These are phyloP conservation scores for Aspergillus pseudoviridinutans DNA, from an alignment of 2,329 filamentous ascomycete species.

Conservation along the genomic window DNA sequence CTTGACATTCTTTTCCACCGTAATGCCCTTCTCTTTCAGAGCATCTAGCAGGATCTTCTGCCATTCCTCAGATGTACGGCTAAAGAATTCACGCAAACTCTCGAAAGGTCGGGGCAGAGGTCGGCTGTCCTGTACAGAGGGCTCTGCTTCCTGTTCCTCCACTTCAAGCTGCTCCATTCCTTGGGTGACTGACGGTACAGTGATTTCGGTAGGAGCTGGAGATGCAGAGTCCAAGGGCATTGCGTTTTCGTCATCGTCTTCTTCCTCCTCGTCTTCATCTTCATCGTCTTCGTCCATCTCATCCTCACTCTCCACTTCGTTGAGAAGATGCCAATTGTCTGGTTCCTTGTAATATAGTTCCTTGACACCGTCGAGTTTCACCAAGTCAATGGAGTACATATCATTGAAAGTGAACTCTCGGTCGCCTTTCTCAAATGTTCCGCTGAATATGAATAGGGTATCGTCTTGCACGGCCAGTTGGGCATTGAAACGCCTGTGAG, in stretches of 20 bases:
- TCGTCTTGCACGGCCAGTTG: conserved; percentile 89
- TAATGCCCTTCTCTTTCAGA: conserved; percentile 62
- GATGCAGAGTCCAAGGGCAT: conserved; percentile 37
- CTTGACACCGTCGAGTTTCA: conserved; percentile 88
- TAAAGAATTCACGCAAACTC: conserved; percentile 85
- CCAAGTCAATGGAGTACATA: conserved; percentile 87
- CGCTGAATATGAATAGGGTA: conserved; percentile 87
- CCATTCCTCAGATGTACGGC: conserved; percentile 82
- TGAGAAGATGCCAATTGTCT: conserved; percentile 73
- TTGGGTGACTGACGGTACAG: conserved; percentile 32
- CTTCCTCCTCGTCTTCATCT: conserved; percentile 41
- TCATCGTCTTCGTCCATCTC: conserved; percentile 43
- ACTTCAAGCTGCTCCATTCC: conserved; percentile 37
- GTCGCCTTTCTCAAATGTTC: conserved; percentile 92
- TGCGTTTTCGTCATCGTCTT: conserved; percentile 46
- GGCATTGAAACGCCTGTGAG: conserved; percentile 86
- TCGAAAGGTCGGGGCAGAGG: conserved; percentile 83
- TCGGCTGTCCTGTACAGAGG: conserved; percentile 64
- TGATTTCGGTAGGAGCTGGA: conserved; percentile 34
- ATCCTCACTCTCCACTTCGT: conserved; percentile 59
- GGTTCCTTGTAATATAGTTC: conserved; percentile 83
- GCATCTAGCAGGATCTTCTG: conserved; percentile 78
- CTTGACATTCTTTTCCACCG: conserved; percentile 64
- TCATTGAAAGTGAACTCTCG: conserved; percentile 95
- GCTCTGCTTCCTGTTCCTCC: conserved; percentile 35